A percentile compares a stretch with the other conserved stretches of the same genome.
phyloP scores from a whole-genome alignment of 305 asterid genomes.

The Fraxinus velutina region DNA sequence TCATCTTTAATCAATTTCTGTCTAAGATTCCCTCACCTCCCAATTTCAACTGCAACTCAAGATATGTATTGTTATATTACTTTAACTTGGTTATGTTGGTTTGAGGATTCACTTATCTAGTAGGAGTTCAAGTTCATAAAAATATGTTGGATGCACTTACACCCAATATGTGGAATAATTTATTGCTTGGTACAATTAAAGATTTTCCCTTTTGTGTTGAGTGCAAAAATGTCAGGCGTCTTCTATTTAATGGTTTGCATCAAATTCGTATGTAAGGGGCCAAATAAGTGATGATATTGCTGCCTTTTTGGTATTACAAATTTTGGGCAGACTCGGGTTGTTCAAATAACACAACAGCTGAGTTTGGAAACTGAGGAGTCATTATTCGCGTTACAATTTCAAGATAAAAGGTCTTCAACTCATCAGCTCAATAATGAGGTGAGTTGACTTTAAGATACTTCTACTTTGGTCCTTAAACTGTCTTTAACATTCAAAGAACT shows the following conservation, averaged over 20 bases:
- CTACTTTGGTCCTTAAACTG: constrained; percentile 12
- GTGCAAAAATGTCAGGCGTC: constrained; percentile 44
- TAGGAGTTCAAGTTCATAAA: constrained; percentile 19
- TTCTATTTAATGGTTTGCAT: constrained; percentile 55
- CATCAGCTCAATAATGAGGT: constrained; percentile 62
- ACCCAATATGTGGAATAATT: constrained; percentile 29
- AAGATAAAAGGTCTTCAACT: constrained; percentile 33
- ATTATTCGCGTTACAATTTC: constrained; percentile 37
- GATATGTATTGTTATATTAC: not conserved
- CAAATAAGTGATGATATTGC: constrained; percentile 64
- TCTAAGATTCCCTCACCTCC: not conserved
- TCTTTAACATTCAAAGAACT: constrained; percentile 25
- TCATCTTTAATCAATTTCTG: constrained; percentile 15
- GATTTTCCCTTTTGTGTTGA: constrained; percentile 37
- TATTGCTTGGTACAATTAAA: constrained; percentile 35
- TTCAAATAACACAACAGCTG: constrained; percentile 76
- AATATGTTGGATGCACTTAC: constrained; percentile 31
- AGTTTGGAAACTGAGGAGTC: constrained; percentile 47
- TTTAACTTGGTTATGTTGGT: not conserved
- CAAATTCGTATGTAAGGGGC: constrained; percentile 54
- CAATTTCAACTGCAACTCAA: not conserved
- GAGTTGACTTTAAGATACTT: constrained; percentile 24
- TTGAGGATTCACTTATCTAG: constrained; percentile 19
- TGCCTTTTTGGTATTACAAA: constrained; percentile 58
- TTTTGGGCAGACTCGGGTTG: constrained; percentile 88